Base-by-base conservation (phyloP, 768 basidiomycete genomes). In the Leucocoprinus sp. region DNA sequence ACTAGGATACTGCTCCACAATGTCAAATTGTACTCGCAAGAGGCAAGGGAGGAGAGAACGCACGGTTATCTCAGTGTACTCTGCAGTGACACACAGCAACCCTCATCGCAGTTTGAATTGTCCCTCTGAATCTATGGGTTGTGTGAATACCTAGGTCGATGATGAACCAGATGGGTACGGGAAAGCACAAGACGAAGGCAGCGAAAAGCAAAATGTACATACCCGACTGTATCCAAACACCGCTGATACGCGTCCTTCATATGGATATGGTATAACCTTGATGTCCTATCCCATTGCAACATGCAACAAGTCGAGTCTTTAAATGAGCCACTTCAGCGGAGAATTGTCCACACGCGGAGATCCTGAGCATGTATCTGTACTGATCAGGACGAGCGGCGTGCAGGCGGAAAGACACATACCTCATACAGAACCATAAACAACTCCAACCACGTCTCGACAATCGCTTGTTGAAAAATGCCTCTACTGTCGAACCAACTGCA, bases 251-350 rank as follows among this genome's bases (percentile, higher is more conserved):
- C 93, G 59, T 99, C 96, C 64, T 99, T 98, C 27, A 91, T 92
- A 57, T 99, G 95, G 62, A 90, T 93, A 68, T 98, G 96, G 57
- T 95, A 88, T 45, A 99, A 62, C n/a, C 96, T 81, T 36, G 85
- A 98, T 95, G 66, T 98, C 96, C 95, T 95, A 99, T 64, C 98
- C 96, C 17, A 90, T 98, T 98, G 49, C 92, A 81, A 61, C 98
- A 99, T 0, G 93, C 93, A 47, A 98, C 87, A 52, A 96, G 93
- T 61, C 97, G 95, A 2, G 92, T 93, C 60, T 96, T 98, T 77
- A 96, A 99, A 60, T 99, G 96, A 0, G 93, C 93, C 8, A 97
- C 88, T 59, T 98, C 96, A 2, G 96, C 95, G 78, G 79, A 95
- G 98, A 57, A 99, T 98, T 1, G 96, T 99, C 85, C 95, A 98